Evolutionary conservation across 225 moss, liverwort and hornwort genomes (phyloP), one percentile per base, ranked within the genome.

Genomic region (Lunularia cruciata): DNA sequence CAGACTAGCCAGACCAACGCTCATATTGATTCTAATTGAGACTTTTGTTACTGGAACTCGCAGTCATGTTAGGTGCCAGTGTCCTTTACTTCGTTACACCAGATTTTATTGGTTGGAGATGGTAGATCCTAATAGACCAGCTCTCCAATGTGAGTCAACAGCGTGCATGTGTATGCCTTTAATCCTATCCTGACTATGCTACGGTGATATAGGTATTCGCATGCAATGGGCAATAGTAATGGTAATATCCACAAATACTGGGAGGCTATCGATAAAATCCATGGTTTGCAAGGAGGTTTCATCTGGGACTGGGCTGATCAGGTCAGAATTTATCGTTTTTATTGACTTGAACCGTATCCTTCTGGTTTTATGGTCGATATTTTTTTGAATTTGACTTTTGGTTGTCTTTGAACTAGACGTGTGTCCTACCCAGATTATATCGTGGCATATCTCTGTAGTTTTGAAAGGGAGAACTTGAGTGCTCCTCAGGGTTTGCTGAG

Each of bases 301-400:
- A 72, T 98, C 63, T 98, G 98, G 98, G 98, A 98, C 71, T 98
- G 98, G 98, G 98, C 85, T 85, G 98, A 98, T 77, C 93, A 98
- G 92, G 95, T 87, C 34, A 47, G 40, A 28, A 19, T 57, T 23
- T 25, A 6, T 49, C 34, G 10, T 11, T 53, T 14, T 62, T 25
- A 61, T 61, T 37, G 32, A 58, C 28, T 28, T 6, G 40, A 40
- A 6, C 13, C 40, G 13, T 10, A 58, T 13, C 27, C 31, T 35
- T 22, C 3, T 23, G 30, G 14, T 58, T 35, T 5, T 58, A 2
- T 28, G 57, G 28, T 58, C 3, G 34, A 12, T 58, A 3, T 31
- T 22, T 58, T 2, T 55, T 9, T 8, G 7, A 10, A 55, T 20
- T 13, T 56, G 1, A 28, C 32, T 8, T 12, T 27, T 14, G 26